Percentiles rank a stretch among this genome's conserved stretches.
Evolutionary conservation across 352 stramenopile species (phyloP).

Genomic region (Sclerospora graminicola): DNA sequence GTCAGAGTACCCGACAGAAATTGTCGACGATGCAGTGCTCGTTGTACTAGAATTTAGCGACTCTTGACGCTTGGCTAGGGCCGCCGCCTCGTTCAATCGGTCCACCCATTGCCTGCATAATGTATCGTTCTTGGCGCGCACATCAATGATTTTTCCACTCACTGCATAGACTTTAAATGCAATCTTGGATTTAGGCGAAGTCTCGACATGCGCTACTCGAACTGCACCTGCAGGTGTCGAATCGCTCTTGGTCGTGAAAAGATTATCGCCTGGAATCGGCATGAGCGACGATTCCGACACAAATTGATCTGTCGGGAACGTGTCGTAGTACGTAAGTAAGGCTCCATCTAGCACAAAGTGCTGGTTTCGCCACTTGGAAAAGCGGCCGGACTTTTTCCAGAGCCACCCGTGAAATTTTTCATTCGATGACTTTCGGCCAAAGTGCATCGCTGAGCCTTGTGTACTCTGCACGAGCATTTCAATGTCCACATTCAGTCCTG

Average conservation of each 20-base stretch:
- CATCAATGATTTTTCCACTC: constrained; percentile 76
- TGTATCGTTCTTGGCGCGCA: constrained; percentile 69
- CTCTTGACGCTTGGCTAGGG: constrained; percentile 64
- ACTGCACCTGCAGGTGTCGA: constrained; percentile 55
- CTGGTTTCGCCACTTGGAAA: constrained; percentile 78
- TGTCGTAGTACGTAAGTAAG: constrained; percentile 74
- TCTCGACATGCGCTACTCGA: constrained; percentile 70
- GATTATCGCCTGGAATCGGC: constrained; percentile 44
- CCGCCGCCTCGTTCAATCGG: constrained; percentile 53
- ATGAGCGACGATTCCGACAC: constrained; percentile 46
- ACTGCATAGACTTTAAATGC: constrained; percentile 78
- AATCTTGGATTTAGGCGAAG: constrained; percentile 62
- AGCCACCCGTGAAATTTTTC: constrained; percentile 81
- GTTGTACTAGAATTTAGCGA: constrained; percentile 65
- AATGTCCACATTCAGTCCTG: constrained; percentile 63
- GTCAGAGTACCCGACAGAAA: constrained; percentile 57
- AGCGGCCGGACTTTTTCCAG: constrained; percentile 73
- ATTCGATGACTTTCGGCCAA: constrained; percentile 39
- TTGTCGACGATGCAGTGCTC: constrained; percentile 53
- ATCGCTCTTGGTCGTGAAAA: constrained; percentile 68
- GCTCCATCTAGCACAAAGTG: constrained; percentile 75
- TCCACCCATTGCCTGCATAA: constrained; percentile 68
- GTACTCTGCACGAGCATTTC: constrained; percentile 79
- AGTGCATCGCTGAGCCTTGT: constrained; percentile 61
- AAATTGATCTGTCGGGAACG: constrained; percentile 74